Evolutionary conservation across 306 rosid genomes (phyloP), one percentile per base, ranked within the genome.

Genomic region (Prunus fruticosa): DNA sequence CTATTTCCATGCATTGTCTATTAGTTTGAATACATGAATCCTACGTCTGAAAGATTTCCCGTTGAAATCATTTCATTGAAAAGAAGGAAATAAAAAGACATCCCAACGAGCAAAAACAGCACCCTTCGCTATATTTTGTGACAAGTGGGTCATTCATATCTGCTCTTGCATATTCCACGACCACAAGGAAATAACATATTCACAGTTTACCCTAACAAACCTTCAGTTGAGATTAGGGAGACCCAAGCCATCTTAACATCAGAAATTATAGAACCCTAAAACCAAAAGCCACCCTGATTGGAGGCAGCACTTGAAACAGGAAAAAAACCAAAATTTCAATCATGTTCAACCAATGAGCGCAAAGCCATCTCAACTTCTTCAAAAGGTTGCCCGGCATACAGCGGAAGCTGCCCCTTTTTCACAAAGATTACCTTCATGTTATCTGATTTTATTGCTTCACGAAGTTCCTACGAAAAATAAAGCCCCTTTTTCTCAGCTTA

Each of bases 371-470:
- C 98, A 18, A 89, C 96, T 75, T 95, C 97, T 54, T 84, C 69
- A 73, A 95, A 90, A 19, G 93, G 92, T 60, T 95, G 96, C 75
- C 98, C 97, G 0, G 91, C 96, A 82, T 90, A 95, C 67, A 95
- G 92, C 72, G 86, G 87, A 81, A 95, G 87, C 83, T 92, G 92
- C 70, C 87, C 84, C 89, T 89, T 92, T 81, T 87, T 92, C 63
- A 92, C 91, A 63, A 95, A 93, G 54, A 92, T 75, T 10, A 87
- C 86, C 79, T 86, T 86, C 74, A 80, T 77, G 68, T 58, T 82
- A 51, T 71, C 77, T 75, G 92, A 84, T 38, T 80, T 68, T 80
- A 90, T 74, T 28, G 88, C 91, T 53, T 83, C 87, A 18, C 57
- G 69, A 72, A 94, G 88, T 86, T 94, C 97, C 98, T 94, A 85